phyloP scores from a whole-genome alignment of 176 grass and related monocot species.

The Hsuehochloa calcarea region DNA sequence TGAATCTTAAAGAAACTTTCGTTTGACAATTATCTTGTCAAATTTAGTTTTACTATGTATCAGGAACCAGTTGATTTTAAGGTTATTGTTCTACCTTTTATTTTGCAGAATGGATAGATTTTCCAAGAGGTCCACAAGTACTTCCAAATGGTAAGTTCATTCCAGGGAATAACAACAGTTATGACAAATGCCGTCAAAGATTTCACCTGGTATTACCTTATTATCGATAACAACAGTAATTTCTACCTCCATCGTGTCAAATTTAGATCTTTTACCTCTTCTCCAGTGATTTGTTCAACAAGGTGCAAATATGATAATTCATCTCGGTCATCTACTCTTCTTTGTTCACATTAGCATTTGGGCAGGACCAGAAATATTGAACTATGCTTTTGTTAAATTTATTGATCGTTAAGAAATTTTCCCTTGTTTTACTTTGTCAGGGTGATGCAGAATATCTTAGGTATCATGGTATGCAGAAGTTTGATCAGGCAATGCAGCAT shows the following conservation, averaged over 20 bases:
- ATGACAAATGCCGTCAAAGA: conserved; percentile 82
- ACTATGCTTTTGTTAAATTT: background rate
- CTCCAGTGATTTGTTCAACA: background rate
- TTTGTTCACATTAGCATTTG: conserved; percentile 11
- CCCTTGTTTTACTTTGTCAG: conserved; percentile 40
- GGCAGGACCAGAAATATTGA: background rate
- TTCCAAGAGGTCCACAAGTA: conserved; percentile 65
- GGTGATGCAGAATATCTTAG: conserved; percentile 86
- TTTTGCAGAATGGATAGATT: conserved; percentile 90
- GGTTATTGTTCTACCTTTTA: conserved; percentile 18
- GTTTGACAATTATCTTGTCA: conserved; percentile 2
- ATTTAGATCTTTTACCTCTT: conserved; percentile 20
- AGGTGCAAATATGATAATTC: conserved; percentile 11
- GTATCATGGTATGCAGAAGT: conserved; percentile 77
- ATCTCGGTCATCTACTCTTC: background rate
- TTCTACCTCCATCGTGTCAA: background rate
- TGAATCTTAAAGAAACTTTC: background rate
- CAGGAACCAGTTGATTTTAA: conserved; percentile 9
- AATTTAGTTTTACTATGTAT: conserved; percentile 9
- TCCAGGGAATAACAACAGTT: conserved; percentile 80
- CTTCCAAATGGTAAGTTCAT: conserved; percentile 70
- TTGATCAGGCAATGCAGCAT: conserved; percentile 88
- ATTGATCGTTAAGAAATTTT: conserved; percentile 10
- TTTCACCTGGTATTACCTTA: conserved; percentile 67
- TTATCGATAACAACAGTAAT: background rate